A percentile compares a stretch with the other conserved stretches of the same genome.
Evolutionary conservation across 164 flowering plant genomes (phyloP).

Genomic region (Dillenia turbinata): DNA sequence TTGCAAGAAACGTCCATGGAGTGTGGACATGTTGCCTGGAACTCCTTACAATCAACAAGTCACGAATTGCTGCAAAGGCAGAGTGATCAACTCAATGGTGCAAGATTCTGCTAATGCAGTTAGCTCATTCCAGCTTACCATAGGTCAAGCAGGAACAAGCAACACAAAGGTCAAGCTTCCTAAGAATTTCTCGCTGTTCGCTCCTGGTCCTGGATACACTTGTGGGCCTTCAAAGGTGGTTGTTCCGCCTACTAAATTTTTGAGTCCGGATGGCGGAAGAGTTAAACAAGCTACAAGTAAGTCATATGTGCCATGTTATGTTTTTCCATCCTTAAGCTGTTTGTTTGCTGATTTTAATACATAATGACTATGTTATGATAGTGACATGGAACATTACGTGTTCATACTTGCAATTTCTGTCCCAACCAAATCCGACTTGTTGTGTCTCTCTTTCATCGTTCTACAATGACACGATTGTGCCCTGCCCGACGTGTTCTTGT

Average conservation of each 20-base stretch:
- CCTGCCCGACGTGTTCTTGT: slow-evolving; percentile 67
- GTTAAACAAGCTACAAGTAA: slow-evolving; percentile 75
- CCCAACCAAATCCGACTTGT: slow-evolving; percentile 63
- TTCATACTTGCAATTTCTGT: slow-evolving; percentile 71
- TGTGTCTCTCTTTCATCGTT: slow-evolving; percentile 82
- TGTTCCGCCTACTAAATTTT: slow-evolving; percentile 49
- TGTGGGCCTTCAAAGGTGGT: slow-evolving; percentile 68
- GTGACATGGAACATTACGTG: slow-evolving; percentile 93
- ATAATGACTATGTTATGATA: slow-evolving; percentile 19
- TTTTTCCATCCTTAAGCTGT: too few species aligned
- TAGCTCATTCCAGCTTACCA: slow-evolving; percentile 67
- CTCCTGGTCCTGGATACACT: slow-evolving; percentile 77
- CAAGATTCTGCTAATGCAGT: slow-evolving; percentile 56
- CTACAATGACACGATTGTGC: slow-evolving; percentile 55
- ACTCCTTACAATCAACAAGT: slow-evolving; percentile 69
- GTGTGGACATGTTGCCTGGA: slow-evolving; percentile 72
- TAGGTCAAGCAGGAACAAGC: slow-evolving; percentile 71
- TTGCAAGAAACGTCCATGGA: slow-evolving; percentile 63
- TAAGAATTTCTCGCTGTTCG: slow-evolving; percentile 52
- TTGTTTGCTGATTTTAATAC: too few species aligned
- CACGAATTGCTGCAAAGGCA: slow-evolving; percentile 78
- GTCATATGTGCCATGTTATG: slow-evolving; percentile 15
- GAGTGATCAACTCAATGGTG: slow-evolving; percentile 64
- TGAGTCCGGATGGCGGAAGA: slow-evolving; percentile 49
- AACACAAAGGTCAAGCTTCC: slow-evolving; percentile 60